Percentiles rank a stretch among this genome's conserved stretches.
Conservation (phyloP, 176 grass and related monocot species). For the Oryza meyeriana region DNA sequence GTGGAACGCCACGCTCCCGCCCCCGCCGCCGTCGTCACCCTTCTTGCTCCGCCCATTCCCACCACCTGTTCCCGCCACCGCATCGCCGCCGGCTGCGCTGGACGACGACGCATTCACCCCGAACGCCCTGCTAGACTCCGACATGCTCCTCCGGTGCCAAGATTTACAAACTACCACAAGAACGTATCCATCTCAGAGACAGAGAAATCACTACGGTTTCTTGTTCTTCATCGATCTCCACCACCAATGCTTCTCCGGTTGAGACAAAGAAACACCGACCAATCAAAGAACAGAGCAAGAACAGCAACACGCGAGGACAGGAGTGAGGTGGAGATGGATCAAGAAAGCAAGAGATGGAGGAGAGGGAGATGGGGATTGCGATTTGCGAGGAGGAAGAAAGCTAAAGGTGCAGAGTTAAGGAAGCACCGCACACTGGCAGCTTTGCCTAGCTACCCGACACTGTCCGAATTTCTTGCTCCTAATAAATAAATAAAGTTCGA, state of each 20-base stretch:
- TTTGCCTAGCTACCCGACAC: background rate
- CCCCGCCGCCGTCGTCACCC: background rate
- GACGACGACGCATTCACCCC: slow-evolving; percentile 17
- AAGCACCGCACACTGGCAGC: background rate
- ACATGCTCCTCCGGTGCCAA: background rate
- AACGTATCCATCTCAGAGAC: too few relatives aligned
- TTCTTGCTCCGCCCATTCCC: background rate
- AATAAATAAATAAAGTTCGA: background rate
- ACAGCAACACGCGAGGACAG: too few relatives aligned
- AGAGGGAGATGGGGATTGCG: background rate
- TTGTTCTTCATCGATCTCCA: background rate
- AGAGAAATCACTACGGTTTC: background rate
- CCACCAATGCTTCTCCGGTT: background rate
- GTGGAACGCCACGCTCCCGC: slow-evolving; percentile 47
- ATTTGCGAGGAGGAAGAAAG: background rate
- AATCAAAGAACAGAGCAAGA: background rate
- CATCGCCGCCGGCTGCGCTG: background rate
- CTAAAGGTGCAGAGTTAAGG: background rate
- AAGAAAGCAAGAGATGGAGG: background rate
- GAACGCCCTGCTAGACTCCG: slow-evolving; percentile 41
- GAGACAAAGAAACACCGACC: background rate
- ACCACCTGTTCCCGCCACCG: background rate
- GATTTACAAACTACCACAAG: background rate
- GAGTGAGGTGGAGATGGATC: background rate
- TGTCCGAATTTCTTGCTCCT: background rate